Percentiles rank a stretch among this genome's conserved stretches.
Conservation (phyloP, 768 basidiomycete species). For the Podaxis mareebaensis region DNA sequence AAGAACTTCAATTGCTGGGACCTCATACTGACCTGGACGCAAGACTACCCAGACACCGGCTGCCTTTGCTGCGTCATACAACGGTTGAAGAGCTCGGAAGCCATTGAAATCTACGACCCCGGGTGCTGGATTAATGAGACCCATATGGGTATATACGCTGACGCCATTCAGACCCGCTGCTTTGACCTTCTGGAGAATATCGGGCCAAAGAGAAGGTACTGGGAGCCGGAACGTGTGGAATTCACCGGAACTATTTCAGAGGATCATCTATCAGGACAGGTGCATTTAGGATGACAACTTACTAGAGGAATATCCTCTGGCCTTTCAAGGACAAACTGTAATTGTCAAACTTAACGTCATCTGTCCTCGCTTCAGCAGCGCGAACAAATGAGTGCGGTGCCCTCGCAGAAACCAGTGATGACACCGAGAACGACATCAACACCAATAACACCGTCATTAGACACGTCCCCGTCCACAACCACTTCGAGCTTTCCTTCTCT, state of each 20-base stretch:
- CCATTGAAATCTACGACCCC: constrained; percentile 73
- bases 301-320: constrained; percentile 75
- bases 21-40: constrained; percentile 59
- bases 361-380: constrained; percentile 26
- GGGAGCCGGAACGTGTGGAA: constrained; percentile 84
- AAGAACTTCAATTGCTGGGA: background rate
- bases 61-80: constrained; percentile 72
- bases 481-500: constrained; percentile 6
- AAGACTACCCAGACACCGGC: constrained; percentile 80
- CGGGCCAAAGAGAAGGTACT: constrained; percentile 77
- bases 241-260: constrained; percentile 66
- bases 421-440: constrained; percentile 16
- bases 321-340: constrained; percentile 70
- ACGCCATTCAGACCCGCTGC: constrained; percentile 79
- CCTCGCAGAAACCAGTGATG: constrained; percentile 12
- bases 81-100: constrained; percentile 66
- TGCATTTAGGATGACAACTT: constrained; percentile 26
- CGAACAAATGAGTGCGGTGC: background rate
- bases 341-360: constrained; percentile 57
- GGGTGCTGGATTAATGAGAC: constrained; percentile 69
- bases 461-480: constrained; percentile 14
- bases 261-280: background rate
- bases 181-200: constrained; percentile 79
- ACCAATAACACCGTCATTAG: constrained; percentile 12
- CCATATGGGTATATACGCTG: constrained; percentile 84